Conservation (phyloP, 768 basidiomycete species). For the Trametes cubensis region DNA sequence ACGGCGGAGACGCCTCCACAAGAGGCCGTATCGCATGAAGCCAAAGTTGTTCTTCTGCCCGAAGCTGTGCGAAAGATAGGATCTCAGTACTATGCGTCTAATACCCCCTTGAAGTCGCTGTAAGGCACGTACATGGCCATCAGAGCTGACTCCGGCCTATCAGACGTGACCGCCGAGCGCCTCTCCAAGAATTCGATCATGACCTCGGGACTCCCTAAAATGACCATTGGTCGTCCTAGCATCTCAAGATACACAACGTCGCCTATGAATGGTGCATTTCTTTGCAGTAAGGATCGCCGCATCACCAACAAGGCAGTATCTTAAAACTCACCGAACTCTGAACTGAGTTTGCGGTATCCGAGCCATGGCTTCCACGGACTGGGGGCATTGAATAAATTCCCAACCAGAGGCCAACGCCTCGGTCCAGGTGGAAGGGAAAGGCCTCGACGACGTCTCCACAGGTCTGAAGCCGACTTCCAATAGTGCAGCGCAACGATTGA, state of each 20-base stretch:
- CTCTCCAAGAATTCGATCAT: constrained; percentile 34
- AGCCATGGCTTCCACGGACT: background rate
- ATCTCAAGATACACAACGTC: constrained; percentile 11
- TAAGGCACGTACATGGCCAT: background rate
- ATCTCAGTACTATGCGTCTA: background rate
- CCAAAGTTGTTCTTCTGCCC: constrained; percentile 12
- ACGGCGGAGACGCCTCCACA: constrained; percentile 15
- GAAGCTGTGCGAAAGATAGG: background rate
- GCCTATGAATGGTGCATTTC: background rate
- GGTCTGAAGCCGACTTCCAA: no score
- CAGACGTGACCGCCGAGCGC: constrained; percentile 34
- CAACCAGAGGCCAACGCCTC: background rate
- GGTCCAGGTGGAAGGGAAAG: constrained; percentile 4
- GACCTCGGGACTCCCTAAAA: constrained; percentile 29
- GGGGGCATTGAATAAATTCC: background rate
- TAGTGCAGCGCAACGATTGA: no score
- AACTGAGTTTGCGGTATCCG: background rate
- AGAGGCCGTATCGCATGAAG: constrained; percentile 9
- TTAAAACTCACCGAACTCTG: background rate
- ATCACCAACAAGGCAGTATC: background rate
- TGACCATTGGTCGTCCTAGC: constrained; percentile 15
- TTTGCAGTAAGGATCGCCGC: no score
- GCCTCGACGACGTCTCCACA: background rate
- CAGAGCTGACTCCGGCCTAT: constrained; percentile 17
- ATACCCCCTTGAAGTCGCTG: no score